Evolutionary conservation across 1,284 basidiomycete species (phyloP).

Genomic region (Vanrija sp.): DNA sequence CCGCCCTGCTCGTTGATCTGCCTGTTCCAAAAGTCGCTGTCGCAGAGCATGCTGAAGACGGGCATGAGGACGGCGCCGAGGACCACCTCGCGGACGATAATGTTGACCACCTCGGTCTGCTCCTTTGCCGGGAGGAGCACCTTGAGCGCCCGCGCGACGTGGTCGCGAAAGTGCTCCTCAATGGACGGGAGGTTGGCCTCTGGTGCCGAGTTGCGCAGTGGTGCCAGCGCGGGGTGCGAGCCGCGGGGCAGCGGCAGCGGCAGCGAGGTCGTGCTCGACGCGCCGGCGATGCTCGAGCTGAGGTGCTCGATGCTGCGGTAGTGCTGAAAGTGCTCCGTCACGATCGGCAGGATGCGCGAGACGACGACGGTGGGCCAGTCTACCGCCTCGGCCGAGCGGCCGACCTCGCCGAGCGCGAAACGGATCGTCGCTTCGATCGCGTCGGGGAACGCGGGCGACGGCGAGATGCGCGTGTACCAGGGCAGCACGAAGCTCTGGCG

Average conservation of each 20-base stretch:
- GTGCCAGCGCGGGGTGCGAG: constrained; percentile 74
- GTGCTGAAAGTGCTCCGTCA: constrained; percentile 82
- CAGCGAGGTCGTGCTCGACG: constrained; percentile 28
- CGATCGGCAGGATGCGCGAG: constrained; percentile 73
- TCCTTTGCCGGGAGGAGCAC: constrained; percentile 72
- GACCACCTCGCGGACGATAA: constrained; percentile 75
- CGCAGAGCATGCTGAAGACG: constrained; percentile 83
- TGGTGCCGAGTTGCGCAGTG: constrained; percentile 64
- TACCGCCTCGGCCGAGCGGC: constrained; percentile 57
- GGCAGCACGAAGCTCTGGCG: constrained; percentile 75
- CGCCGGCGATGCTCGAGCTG: constrained; percentile 43
- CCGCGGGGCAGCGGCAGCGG: constrained; percentile 31
- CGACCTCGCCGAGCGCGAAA: constrained; percentile 59
- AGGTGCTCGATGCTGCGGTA: constrained; percentile 83
- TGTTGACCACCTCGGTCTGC: constrained; percentile 64
- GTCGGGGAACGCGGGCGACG: constrained; percentile 78
- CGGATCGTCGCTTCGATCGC: constrained; percentile 75
- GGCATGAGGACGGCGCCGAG: constrained; percentile 78
- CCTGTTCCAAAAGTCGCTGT: constrained; percentile 95
- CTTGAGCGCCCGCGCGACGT: constrained; percentile 68
- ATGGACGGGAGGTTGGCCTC: constrained; percentile 83
- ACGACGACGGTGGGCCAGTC: constrained; percentile 77
- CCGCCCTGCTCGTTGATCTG: constrained; percentile 67
- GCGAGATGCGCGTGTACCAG: constrained; percentile 80
- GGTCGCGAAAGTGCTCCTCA: constrained; percentile 70